phyloP scores from a whole-genome alignment of 2,329 filamentous ascomycete species.

The Fusarium marasasianum region DNA sequence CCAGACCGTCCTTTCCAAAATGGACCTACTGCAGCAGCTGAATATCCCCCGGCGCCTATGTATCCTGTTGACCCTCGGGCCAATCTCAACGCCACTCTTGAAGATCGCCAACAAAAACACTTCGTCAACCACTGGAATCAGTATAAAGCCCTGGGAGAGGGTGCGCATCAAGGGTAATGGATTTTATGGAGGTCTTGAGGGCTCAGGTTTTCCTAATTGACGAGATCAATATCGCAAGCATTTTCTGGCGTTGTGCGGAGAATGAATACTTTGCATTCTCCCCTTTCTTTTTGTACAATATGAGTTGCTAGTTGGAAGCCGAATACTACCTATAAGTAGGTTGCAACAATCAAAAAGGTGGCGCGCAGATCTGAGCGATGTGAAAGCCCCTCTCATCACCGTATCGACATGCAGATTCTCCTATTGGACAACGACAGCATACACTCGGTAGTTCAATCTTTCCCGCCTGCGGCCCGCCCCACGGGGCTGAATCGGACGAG shows the following conservation, averaged over 20 bases:
- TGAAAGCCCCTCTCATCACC: constrained; percentile 23
- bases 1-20: constrained; percentile 10
- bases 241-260: constrained; percentile 38
- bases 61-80: constrained; percentile 45
- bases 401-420: background rate
- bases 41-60: constrained; percentile 18
- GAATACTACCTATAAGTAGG: constrained; percentile 15
- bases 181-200: background rate
- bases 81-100: constrained; percentile 47
- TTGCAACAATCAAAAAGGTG: constrained; percentile 25
- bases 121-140: constrained; percentile 53
- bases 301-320: constrained; percentile 27
- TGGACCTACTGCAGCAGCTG: background rate
- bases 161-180: background rate
- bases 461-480: constrained; percentile 25
- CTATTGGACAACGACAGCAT: constrained; percentile 13
- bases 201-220: background rate
- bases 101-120: constrained; percentile 42
- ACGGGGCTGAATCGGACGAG: constrained; percentile 9
- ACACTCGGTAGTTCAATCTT: constrained; percentile 19
- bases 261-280: constrained; percentile 36
- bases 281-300: constrained; percentile 35
- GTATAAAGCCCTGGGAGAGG: constrained; percentile 39
- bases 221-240: constrained; percentile 20
- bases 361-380: constrained; percentile 30